Percentiles rank a stretch among this genome's conserved stretches.
phyloP scores from a whole-genome alignment of 1,284 basidiomycete genomes.

The Erythrobasidium hasegawianum region DNA sequence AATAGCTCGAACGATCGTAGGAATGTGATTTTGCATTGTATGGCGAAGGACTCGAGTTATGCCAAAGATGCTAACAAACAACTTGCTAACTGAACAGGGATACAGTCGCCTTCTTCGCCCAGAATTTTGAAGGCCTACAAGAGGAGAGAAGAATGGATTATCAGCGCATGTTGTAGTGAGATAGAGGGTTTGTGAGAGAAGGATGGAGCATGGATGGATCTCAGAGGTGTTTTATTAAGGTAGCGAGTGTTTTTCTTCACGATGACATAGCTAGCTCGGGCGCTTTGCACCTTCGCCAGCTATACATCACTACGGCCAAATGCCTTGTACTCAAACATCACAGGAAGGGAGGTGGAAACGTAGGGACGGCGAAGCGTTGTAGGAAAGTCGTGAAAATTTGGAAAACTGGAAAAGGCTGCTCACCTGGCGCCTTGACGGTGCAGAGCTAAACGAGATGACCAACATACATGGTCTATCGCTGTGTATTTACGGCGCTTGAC shows the following conservation, averaged over 20 bases:
- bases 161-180: too few relatives aligned
- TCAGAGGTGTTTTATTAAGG: conserved; percentile 33
- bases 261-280: conserved; percentile 6
- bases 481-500: too few relatives aligned
- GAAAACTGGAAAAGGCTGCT: not conserved
- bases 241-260: conserved; percentile 37
- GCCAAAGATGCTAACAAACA: too few relatives aligned
- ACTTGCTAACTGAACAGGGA: too few relatives aligned
- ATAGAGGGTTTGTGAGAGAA: too few relatives aligned
- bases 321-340: conserved; percentile 35
- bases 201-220: not conserved
- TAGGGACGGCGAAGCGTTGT: not conserved
- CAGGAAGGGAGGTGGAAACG: conserved; percentile 4
- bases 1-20: too few relatives aligned
- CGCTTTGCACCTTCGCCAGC: not conserved
- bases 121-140: too few relatives aligned
- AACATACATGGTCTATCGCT: not conserved
- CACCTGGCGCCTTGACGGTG: not conserved
- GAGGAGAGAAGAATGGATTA: too few relatives aligned
- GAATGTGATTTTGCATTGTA: too few relatives aligned
- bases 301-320: conserved; percentile 37
- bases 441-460: not conserved
- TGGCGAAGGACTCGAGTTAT: too few relatives aligned
- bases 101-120: too few relatives aligned
- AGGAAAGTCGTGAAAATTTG: not conserved